Conservation (phyloP, 192 early-diverging fungal species). For the Hyaloraphidium curvatum region DNA sequence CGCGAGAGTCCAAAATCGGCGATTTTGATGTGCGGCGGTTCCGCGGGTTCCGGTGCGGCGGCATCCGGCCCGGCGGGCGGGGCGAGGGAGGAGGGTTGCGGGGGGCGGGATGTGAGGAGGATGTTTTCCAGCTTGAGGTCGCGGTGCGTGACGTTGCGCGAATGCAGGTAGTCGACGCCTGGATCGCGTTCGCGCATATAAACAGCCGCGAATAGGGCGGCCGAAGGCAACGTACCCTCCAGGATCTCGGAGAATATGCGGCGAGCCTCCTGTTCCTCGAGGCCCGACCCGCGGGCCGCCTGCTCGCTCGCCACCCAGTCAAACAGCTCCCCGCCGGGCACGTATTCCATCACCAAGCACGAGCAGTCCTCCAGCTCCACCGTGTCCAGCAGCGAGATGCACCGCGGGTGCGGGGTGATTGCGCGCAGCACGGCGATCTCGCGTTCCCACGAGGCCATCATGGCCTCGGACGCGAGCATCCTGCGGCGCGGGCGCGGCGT, state of each 20-base stretch:
- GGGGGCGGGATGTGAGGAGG: not conserved
- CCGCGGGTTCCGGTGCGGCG: not conserved
- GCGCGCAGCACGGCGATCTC: not conserved
- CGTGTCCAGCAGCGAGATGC: not conserved
- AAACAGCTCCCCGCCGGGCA: constrained; percentile 53
- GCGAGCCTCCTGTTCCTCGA: constrained; percentile 29
- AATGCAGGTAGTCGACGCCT: constrained; percentile 39
- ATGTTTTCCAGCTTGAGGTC: constrained; percentile 46
- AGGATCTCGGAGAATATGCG: not conserved
- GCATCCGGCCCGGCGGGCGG: not conserved
- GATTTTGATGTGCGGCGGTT: constrained; percentile 38
- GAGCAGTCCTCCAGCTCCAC: not conserved
- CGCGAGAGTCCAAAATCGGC: constrained; percentile 32
- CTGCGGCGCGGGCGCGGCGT: too few relatives aligned
- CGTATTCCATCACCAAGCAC: constrained; percentile 51
- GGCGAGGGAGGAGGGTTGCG: not conserved
- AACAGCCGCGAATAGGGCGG: not conserved
- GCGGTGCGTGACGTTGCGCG: constrained; percentile 37
- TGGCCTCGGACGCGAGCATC: too few relatives aligned
- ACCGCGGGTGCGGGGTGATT: not conserved
- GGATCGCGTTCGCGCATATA: not conserved
- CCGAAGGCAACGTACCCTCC: not conserved
- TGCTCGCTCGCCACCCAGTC: constrained; percentile 28
- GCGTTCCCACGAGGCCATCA: too few relatives aligned
- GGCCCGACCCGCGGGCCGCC: not conserved